Conservation (phyloP, 2,329 filamentous ascomycete species). For the Penicillium sp. region DNA sequence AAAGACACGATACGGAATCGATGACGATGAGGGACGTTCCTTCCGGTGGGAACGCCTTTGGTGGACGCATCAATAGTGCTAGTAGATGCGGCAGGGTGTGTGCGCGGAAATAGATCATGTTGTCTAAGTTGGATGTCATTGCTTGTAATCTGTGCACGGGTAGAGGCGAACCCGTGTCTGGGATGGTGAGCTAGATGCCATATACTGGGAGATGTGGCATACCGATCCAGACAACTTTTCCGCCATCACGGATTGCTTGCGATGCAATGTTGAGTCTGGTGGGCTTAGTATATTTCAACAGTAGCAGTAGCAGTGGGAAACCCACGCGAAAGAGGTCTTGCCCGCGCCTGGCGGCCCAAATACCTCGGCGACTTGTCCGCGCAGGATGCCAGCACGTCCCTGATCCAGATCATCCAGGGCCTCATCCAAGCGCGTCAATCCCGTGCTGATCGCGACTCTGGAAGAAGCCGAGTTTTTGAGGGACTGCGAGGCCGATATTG, state of each 20-base stretch:
- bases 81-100: slow-evolving; percentile 61
- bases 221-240: slow-evolving; percentile 79
- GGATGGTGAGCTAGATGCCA: not conserved
- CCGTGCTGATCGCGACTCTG: slow-evolving; percentile 36
- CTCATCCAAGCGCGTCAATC: slow-evolving; percentile 47
- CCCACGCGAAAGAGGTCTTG: slow-evolving; percentile 77
- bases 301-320: slow-evolving; percentile 3
- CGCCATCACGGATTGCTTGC: slow-evolving; percentile 56
- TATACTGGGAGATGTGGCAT: slow-evolving; percentile 31
- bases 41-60: slow-evolving; percentile 56
- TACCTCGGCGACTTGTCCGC: slow-evolving; percentile 76
- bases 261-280: slow-evolving; percentile 64
- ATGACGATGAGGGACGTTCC: slow-evolving; percentile 66
- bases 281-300: not conserved
- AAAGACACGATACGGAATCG: slow-evolving; percentile 69
- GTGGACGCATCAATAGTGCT: slow-evolving; percentile 66
- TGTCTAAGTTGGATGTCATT: slow-evolving; percentile 43
- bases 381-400: slow-evolving; percentile 46
- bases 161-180: slow-evolving; percentile 49
- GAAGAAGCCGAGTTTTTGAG: slow-evolving; percentile 26
- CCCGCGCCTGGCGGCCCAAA: slow-evolving; percentile 83
- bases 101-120: slow-evolving; percentile 60
- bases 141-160: slow-evolving; percentile 46
- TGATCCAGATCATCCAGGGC: slow-evolving; percentile 17
- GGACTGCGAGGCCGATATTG: slow-evolving; percentile 36